Evolutionary conservation across 805 yeast species (phyloP).

Genomic region (Scheffersomyces amazonensis): DNA sequence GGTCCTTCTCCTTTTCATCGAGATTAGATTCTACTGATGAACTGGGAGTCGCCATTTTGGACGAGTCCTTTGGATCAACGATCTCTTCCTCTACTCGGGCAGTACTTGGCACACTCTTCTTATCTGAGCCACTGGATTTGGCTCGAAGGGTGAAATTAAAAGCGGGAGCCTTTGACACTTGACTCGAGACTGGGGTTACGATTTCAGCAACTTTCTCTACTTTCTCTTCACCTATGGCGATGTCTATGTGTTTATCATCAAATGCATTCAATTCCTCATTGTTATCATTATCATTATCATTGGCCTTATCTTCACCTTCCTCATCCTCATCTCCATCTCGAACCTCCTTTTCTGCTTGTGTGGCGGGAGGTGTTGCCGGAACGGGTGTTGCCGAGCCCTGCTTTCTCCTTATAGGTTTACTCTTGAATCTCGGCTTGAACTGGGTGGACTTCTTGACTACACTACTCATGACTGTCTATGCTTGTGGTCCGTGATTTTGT

Average conservation of each 20-base stretch:
- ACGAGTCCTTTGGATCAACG: slow-evolving; percentile 4
- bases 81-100: neutral
- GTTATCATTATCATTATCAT: slow-evolving; percentile 8
- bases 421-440: slow-evolving; percentile 57
- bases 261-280: neutral
- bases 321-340: slow-evolving; percentile 1
- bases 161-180: neutral
- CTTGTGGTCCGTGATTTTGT: no score
- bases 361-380: slow-evolving; percentile 14
- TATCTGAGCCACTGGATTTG: neutral
- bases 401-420: slow-evolving; percentile 19
- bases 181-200: slow-evolving; percentile 1
- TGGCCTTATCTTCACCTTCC: slow-evolving; percentile 4
- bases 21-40: neutral
- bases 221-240: no score
- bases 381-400: slow-evolving; percentile 3
- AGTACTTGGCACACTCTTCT: neutral
- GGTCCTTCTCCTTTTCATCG: slow-evolving; percentile 20
- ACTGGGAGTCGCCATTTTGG: no score
- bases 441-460: slow-evolving; percentile 52
- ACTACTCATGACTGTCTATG: slow-evolving; percentile 37
- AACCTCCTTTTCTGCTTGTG: slow-evolving; percentile 7
- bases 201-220: neutral
- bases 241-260: no score
- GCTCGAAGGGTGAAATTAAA: neutral